phyloP scores from a whole-genome alignment of 2,329 filamentous ascomycete species.

The Fusarium sp. region DNA sequence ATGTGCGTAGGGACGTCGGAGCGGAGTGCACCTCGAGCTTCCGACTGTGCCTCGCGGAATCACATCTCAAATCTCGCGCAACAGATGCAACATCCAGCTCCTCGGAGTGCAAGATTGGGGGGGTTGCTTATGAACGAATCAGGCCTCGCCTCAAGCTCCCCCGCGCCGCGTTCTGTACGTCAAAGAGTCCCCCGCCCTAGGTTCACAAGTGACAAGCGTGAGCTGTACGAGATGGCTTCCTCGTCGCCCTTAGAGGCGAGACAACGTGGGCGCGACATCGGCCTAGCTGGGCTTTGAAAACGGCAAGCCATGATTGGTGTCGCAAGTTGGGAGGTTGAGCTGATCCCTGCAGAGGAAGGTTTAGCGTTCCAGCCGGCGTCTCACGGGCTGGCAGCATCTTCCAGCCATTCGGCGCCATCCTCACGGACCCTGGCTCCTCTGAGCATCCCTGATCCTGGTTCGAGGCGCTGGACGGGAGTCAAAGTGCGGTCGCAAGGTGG shows the following conservation, averaged over 20 bases:
- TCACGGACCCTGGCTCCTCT: constrained; percentile 24
- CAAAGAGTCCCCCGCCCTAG: constrained; percentile 38
- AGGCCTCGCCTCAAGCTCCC: constrained; percentile 37
- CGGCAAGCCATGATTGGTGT: constrained; percentile 50
- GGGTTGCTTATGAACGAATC: constrained; percentile 38
- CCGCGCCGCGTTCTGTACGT: constrained; percentile 48
- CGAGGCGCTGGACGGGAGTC: constrained; percentile 28
- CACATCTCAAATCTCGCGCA: constrained; percentile 41
- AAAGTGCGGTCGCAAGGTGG: constrained; percentile 44
- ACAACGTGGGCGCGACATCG: constrained; percentile 51
- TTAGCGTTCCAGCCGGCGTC: constrained; percentile 48
- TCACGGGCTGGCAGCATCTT: constrained; percentile 42
- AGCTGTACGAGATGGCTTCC: constrained; percentile 27
- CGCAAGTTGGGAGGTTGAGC: constrained; percentile 37
- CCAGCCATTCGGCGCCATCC: constrained; percentile 44
- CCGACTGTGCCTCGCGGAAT: constrained; percentile 24
- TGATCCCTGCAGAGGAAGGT: constrained; percentile 43
- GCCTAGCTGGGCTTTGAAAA: constrained; percentile 49
- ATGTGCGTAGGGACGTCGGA: constrained; percentile 27
- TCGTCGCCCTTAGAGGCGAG: constrained; percentile 27
- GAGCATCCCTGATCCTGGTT: constrained; percentile 27
- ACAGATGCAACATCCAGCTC: constrained; percentile 41
- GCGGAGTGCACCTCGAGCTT: constrained; percentile 5
- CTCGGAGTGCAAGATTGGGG: constrained; percentile 34
- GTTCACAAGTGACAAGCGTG: constrained; percentile 25